These are phyloP conservation scores for Phytophthora syringae DNA, from an alignment of 352 stramenopile species.

Conservation along the genomic window DNA sequence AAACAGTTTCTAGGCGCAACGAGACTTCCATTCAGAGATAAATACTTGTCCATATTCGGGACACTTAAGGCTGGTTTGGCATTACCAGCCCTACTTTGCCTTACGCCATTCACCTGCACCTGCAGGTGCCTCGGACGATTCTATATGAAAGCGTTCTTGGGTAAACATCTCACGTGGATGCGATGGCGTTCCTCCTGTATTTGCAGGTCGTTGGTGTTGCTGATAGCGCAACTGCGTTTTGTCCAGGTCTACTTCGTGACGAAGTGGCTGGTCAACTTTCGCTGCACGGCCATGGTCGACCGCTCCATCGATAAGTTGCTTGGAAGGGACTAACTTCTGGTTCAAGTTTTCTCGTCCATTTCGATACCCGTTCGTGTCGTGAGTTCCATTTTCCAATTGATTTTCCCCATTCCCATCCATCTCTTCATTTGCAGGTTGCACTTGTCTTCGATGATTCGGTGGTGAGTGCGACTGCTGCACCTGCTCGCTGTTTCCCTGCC, in stretches of 20 bases:
- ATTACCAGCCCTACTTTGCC: background rate
- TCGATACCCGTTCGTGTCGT: constrained; percentile 3
- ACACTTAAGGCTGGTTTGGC: background rate
- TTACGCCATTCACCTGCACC: background rate
- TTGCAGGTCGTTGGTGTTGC: constrained; percentile 1
- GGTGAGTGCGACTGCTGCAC: constrained; percentile 12
- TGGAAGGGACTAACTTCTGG: background rate
- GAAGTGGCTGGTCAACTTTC: background rate
- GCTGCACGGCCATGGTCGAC: constrained; percentile 1
- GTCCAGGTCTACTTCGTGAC: background rate
- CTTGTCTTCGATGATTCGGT: constrained; percentile 21
- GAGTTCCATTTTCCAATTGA: background rate
- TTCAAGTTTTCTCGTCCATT: background rate
- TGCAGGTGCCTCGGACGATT: constrained; percentile 4
- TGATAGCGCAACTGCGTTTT: background rate
- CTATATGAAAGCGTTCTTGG: constrained; percentile 4
- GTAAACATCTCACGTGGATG: background rate
- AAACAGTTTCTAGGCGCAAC: background rate
- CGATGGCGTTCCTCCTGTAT: background rate
- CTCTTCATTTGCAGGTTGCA: constrained; percentile 7
- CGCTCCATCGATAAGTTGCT: background rate
- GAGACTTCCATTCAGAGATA: constrained; percentile 11
- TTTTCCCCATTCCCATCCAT: constrained; percentile 9
- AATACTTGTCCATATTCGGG: constrained; percentile 19
- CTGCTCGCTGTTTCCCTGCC: constrained; percentile 7